These are phyloP conservation scores for Trichoderma afroharzianum DNA, from an alignment of 2,329 filamentous ascomycete species.

Conservation along the genomic window DNA sequence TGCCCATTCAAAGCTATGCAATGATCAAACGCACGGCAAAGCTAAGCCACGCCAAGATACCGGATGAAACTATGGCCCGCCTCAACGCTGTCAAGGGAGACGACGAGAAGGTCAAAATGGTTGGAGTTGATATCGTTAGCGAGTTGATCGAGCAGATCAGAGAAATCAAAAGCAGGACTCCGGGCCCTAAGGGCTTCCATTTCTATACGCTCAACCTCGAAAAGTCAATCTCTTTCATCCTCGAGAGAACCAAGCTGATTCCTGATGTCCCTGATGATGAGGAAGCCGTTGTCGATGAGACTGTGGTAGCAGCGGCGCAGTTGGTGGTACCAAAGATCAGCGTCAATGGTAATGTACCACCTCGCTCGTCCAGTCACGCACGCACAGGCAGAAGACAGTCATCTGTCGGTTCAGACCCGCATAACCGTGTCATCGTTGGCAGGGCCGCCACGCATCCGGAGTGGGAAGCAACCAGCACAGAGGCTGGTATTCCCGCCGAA, in stretches of 20 bases:
- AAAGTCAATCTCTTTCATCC: conserved; percentile 89
- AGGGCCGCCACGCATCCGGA: conserved; percentile 56
- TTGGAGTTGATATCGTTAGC: conserved; percentile 76
- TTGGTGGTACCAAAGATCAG: conserved; percentile 35
- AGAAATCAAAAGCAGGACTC: conserved; percentile 53
- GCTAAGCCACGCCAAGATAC: conserved; percentile 83
- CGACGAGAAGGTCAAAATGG: conserved; percentile 75
- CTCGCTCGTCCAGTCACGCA: conserved; percentile 32
- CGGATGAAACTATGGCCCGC: conserved; percentile 64
- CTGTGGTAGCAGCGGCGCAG: conserved; percentile 18
- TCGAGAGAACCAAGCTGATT: conserved; percentile 83
- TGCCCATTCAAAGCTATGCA: conserved; percentile 97
- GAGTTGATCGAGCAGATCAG: conserved; percentile 81
- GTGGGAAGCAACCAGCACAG: conserved; percentile 70
- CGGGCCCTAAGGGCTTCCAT: conserved; percentile 76
- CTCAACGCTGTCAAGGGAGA: conserved; percentile 72
- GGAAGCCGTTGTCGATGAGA: conserved; percentile 49
- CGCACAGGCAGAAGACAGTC: conserved; percentile 61
- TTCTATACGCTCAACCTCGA: conserved; percentile 97
- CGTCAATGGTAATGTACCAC: conserved; percentile 43
- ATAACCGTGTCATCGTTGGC: conserved; percentile 81
- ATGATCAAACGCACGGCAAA: conserved; percentile 94
- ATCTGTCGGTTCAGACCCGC: conserved; percentile 76
- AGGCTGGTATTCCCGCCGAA: conserved; percentile 72
- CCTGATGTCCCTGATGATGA: conserved; percentile 56